A percentile compares a stretch with the other conserved stretches of the same genome.
phyloP scores from a whole-genome alignment of 2,329 filamentous ascomycete species.

The Scedosporium minutisporum region DNA sequence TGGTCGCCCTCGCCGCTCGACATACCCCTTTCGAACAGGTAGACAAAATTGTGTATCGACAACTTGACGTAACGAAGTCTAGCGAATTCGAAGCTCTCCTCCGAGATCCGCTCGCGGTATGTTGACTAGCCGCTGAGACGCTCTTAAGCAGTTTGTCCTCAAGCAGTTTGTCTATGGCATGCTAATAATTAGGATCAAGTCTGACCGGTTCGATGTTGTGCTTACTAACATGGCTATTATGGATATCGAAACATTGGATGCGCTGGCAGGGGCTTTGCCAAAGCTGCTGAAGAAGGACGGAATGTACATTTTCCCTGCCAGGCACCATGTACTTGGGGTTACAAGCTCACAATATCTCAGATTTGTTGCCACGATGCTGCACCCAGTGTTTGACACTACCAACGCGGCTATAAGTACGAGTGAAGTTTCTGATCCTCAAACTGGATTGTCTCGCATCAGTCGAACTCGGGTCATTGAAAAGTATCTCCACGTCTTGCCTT shows the following conservation, averaged over 20 bases:
- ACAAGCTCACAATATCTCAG: conserved; percentile 14
- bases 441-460: conserved; percentile 23
- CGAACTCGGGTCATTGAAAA: conserved; percentile 27
- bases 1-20: conserved; percentile 26
- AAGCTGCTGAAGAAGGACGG: conserved; percentile 28
- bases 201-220: conserved; percentile 29
- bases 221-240: conserved; percentile 41
- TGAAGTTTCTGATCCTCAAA: conserved; percentile 23
- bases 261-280: conserved; percentile 29
- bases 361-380: conserved; percentile 36
- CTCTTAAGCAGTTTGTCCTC: no score
- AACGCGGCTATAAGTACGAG: conserved; percentile 27
- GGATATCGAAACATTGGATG: conserved; percentile 33
- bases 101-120: not conserved
- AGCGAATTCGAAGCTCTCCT: not conserved
- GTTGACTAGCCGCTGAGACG: not conserved
- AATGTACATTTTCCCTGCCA: conserved; percentile 22
- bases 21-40: not conserved
- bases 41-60: not conserved
- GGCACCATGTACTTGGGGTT: not conserved
- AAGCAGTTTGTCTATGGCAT: no score
- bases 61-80: not conserved
- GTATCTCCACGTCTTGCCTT: conserved; percentile 32
- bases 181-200: conserved; percentile 11
- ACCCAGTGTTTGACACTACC: conserved; percentile 39